Evolutionary conservation across 148 eudicot genomes (phyloP), one percentile per base, ranked within the genome.

Genomic region (Vaccinium vitisidaea): DNA sequence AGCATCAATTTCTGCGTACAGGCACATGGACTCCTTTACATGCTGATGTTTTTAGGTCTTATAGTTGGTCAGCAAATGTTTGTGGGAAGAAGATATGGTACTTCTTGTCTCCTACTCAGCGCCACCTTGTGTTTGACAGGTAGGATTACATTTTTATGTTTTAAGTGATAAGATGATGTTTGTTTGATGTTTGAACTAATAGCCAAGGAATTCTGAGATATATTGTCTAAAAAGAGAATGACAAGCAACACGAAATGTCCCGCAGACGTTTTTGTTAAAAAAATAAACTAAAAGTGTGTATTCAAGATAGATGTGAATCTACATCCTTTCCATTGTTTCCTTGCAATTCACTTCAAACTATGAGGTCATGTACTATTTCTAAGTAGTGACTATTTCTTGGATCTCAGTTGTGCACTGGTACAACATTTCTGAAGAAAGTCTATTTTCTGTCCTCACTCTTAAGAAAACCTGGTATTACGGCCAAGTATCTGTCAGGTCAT

Each of bases 11-110:
- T 83, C 80, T 82, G 59, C 84, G 55, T 91, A 85, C 90, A 97
- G 99, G 99, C 83, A 97, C 99, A 83, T 97, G 99, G 98, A 97
- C 99, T 82, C 98, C 99, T 86, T 90, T 97, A 76, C 99, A 97
- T 88, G 99, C 99, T 63, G 99, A 97, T 84, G 98, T 97, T 88
- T 97, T 97, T 85, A 91, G 98, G 91, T 97, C 99, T 80, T 97
- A 93, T 84, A 97, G 99, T 88, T 97, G 99, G 99, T 97, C 99
- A 49, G 98, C 99, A 8, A 97, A 97, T 89, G 95, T 95, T 1
- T 95, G 98, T 90, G 99, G 99, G 83, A 90, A 86, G 88, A 97
- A 97, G 82, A 87, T 92, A 83, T 97, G 99, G 99, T 87, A 93
- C 89, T 91, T 95, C 87, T 90, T 95, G 83, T 87, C 98, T 86